These are phyloP conservation scores for Kandelia obovata DNA, from an alignment of 345 rosid species.

Conservation along the genomic window DNA sequence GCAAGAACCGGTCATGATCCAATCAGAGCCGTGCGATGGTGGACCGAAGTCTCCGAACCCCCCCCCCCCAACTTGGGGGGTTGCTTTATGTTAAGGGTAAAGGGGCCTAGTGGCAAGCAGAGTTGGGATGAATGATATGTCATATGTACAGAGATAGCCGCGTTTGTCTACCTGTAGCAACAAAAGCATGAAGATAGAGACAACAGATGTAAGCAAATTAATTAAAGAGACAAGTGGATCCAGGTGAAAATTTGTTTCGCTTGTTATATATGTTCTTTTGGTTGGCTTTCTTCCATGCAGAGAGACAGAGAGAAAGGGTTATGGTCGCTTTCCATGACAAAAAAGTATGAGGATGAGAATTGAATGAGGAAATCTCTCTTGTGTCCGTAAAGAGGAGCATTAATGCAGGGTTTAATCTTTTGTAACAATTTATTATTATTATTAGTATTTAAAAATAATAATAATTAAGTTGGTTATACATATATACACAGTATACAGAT, in stretches of 20 bases:
- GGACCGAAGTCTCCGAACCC: neutral
- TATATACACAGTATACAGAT: neutral
- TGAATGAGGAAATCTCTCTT: too few species aligned
- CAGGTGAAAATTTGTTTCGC: neutral
- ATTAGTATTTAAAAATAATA: too few species aligned
- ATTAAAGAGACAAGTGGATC: neutral
- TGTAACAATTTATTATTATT: too few species aligned
- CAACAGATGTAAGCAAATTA: neutral
- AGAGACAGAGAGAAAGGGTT: neutral
- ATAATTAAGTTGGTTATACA: neutral
- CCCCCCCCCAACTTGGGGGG: neutral
- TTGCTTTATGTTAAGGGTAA: neutral
- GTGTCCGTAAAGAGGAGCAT: too few species aligned
- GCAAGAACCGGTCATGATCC: slow-evolving; percentile 1
- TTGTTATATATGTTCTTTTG: neutral
- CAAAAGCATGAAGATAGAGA: neutral
- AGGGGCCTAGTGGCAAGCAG: neutral
- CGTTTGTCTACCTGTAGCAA: neutral
- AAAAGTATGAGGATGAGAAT: too few species aligned
- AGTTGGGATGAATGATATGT: too few species aligned
- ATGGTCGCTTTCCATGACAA: too few species aligned
- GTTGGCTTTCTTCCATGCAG: neutral
- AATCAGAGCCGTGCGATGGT: slow-evolving; percentile 23
- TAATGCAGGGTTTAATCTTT: too few species aligned
- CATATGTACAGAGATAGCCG: too few species aligned